Conservation (phyloP, 345 rosid genomes). For the Balakata baccata region DNA sequence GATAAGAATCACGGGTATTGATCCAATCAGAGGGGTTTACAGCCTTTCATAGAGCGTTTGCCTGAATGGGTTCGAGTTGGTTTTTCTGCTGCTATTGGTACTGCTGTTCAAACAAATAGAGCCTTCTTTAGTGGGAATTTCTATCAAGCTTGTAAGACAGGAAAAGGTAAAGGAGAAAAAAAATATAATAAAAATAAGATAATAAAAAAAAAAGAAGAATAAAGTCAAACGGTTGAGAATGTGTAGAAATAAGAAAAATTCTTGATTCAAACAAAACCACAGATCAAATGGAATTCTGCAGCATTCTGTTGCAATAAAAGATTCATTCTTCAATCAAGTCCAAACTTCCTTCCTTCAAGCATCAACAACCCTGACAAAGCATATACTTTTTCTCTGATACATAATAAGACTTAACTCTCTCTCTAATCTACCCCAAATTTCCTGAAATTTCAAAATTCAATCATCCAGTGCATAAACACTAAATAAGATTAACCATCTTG, state of each 20-base stretch:
- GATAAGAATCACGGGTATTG: constrained; percentile 41
- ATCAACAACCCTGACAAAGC: background rate
- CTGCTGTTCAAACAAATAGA: constrained; percentile 34
- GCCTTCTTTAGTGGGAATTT: constrained; percentile 40
- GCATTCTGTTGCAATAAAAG: too few species aligned
- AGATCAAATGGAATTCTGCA: too few species aligned
- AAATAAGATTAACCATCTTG: too few species aligned
- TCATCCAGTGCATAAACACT: too few species aligned
- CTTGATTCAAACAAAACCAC: too few species aligned
- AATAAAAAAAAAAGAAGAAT: background rate
- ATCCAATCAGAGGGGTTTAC: constrained; percentile 32
- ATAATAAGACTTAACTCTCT: too few species aligned
- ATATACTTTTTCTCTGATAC: too few species aligned
- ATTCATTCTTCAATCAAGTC: too few species aligned
- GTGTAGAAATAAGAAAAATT: too few species aligned
- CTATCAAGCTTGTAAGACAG: constrained; percentile 32
- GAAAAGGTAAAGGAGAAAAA: constrained; percentile 3
- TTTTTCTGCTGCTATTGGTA: constrained; percentile 54
- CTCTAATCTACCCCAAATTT: too few species aligned
- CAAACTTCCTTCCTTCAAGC: background rate
- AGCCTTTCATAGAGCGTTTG: constrained; percentile 35
- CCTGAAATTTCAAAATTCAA: too few species aligned
- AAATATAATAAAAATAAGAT: background rate
- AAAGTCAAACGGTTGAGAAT: background rate
- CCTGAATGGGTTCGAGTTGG: constrained; percentile 47